Evolutionary conservation across 495 filamentous ascomycete species (phyloP), one percentile per base, ranked within the genome.

Genomic region (Neurospora tetraspora): DNA sequence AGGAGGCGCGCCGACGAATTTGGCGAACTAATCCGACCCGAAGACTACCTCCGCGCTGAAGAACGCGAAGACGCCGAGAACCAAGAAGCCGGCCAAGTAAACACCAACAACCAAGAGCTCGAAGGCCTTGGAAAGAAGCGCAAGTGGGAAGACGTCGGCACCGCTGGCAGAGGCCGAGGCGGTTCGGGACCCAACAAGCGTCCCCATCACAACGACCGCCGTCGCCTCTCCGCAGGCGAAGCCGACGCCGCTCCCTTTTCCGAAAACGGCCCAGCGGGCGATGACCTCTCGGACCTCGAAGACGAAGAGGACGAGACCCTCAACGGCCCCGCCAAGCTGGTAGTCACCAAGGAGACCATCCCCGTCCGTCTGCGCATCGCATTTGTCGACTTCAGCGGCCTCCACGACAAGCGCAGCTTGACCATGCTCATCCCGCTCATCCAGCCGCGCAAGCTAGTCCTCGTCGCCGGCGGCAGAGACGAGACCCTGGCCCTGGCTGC

Each of bases 371-470:
- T 94, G 20, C 88, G 90, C 34, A 89, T 98, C 53, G 90, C 92
- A 16, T 95, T 92, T 80, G 90, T 98, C 31, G 96, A 99, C 79
- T 98, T 96, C 74, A 89, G 90, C 70, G 96, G 96, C 39, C 84
- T 98, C 47, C 95, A 98, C 80, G 95, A 98, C 78, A 93, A 95
- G 77, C 91, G 94, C 72, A 95, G 92, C 75, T 82, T 99, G 68
- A 92, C 92, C 80, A 98, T 97, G 92, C 85, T 99, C 39, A 92
- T 99, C 36, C 96, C 96, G 1, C 88, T 98, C 4, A 97, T 99
- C 74, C 90, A 94, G 74, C 96, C 96, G 1, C 89, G 94, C 37
- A 98, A 98, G 78, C 85, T 99, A 68, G 95, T 99, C 68, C 85
- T 99, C 39, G 87, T 96, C 18, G 92, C 90, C 61, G 96, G 96